Evolutionary conservation across 2,329 filamentous ascomycete species (phyloP).

Genomic region (Exophiala alcalophila): DNA sequence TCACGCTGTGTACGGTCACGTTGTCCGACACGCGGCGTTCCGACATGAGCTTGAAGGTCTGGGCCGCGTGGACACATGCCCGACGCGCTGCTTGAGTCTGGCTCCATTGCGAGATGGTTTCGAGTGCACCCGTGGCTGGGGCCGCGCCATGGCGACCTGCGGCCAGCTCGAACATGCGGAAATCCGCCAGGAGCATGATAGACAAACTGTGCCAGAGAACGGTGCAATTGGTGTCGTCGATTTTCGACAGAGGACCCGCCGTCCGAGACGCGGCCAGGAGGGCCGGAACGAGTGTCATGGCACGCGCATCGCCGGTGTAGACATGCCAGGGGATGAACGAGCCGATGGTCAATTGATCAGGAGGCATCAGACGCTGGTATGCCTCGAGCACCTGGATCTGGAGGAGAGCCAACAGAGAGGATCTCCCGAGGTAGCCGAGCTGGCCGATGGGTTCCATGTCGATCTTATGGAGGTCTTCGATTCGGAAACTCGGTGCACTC

Average conservation of each 20-base stretch:
- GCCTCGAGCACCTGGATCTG: slow-evolving; percentile 44
- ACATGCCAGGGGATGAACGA: slow-evolving; percentile 45
- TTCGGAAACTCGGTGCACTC: slow-evolving; percentile 37
- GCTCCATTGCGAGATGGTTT: slow-evolving; percentile 52
- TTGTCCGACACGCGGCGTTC: slow-evolving; percentile 54
- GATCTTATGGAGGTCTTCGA: slow-evolving; percentile 31
- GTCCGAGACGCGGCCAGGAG: slow-evolving; percentile 19
- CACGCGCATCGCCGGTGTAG: slow-evolving; percentile 49
- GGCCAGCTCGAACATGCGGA: slow-evolving; percentile 53
- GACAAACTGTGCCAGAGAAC: slow-evolving; percentile 55
- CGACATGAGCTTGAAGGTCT: slow-evolving; percentile 51
- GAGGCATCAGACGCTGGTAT: slow-evolving; percentile 43
- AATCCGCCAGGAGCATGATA: slow-evolving; percentile 52
- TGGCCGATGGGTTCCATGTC: slow-evolving; percentile 39
- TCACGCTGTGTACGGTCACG: slow-evolving; percentile 50
- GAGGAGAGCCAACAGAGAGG: slow-evolving; percentile 38
- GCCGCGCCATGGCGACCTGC: slow-evolving; percentile 50
- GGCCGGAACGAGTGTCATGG: slow-evolving; percentile 33
- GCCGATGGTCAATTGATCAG: slow-evolving; percentile 36
- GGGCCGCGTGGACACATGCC: slow-evolving; percentile 52
- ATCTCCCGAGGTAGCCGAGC: slow-evolving; percentile 31
- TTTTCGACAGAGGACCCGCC: slow-evolving; percentile 19
- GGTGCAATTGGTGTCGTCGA: slow-evolving; percentile 46
- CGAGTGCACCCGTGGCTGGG: slow-evolving; percentile 48
- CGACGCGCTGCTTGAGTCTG: slow-evolving; percentile 51